phyloP scores from a whole-genome alignment of 1,139 yeast species.

The Oligophagozyma castellii region DNA sequence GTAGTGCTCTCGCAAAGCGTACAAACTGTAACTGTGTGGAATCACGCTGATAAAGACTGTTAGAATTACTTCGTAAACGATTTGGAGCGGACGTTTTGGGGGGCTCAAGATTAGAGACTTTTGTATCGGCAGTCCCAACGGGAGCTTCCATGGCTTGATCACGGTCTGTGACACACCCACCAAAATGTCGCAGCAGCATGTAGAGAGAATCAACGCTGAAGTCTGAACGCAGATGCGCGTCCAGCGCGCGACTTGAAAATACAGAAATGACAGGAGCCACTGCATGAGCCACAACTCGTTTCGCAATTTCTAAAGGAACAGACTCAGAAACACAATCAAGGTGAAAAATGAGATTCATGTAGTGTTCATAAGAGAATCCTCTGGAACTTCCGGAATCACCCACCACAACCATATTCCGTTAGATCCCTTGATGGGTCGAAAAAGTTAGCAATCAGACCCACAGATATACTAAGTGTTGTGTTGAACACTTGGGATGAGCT shows the following conservation, averaged over 20 bases:
- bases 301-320: slow-evolving; percentile 23
- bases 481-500: too few species aligned
- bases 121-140: slow-evolving; percentile 1
- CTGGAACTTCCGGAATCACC: too few species aligned
- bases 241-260: slow-evolving; percentile 18
- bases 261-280: slow-evolving; percentile 25
- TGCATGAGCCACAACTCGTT: slow-evolving; percentile 21
- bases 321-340: slow-evolving; percentile 15
- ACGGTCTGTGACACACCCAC: slow-evolving; percentile 24
- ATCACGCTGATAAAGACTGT: slow-evolving; percentile 21
- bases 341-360: slow-evolving; percentile 21
- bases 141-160: slow-evolving; percentile 21
- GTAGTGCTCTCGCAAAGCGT: slow-evolving; percentile 34
- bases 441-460: too few species aligned
- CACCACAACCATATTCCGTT: too few species aligned
- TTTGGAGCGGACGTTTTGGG: neutral
- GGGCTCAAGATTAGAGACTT: slow-evolving; percentile 1
- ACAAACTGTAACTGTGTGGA: slow-evolving; percentile 27
- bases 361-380: slow-evolving; percentile 22
- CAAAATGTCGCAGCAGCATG: slow-evolving; percentile 20
- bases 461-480: too few species aligned
- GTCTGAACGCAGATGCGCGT: slow-evolving; percentile 16
- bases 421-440: too few species aligned
- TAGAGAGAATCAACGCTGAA: slow-evolving; percentile 20
- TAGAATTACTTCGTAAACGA: slow-evolving; percentile 15